These are phyloP conservation scores for Leavenworthia alabamica DNA, from an alignment of 345 rosid genomes.

Conservation along the genomic window DNA sequence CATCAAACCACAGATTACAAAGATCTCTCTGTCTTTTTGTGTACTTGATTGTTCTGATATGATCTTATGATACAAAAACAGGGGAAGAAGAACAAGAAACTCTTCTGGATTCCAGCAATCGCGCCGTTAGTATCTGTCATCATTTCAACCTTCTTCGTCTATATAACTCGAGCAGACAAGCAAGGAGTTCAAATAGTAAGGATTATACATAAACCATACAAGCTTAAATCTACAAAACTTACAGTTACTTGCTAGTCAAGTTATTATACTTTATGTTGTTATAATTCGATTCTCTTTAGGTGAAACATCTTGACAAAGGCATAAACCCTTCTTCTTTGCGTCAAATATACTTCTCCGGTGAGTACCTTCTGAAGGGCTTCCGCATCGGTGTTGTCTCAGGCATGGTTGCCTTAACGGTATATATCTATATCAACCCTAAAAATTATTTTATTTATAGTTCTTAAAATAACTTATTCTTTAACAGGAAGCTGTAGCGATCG, in stretches of 20 bases:
- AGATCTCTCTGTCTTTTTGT: background rate
- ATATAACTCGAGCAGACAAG: conserved; percentile 69
- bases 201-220: background rate
- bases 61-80: conserved; percentile 22
- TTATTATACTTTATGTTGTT: background rate
- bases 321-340: conserved; percentile 65
- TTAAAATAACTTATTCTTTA: background rate
- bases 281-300: conserved; percentile 32
- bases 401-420: conserved; percentile 74
- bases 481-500: conserved; percentile 91
- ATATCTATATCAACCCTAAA: background rate
- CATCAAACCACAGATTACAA: background rate
- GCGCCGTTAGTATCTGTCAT: conserved; percentile 72
- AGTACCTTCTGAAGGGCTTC: conserved; percentile 53
- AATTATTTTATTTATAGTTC: too few species aligned
- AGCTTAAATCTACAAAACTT: background rate
- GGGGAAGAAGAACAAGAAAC: conserved; percentile 76
- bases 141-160: conserved; percentile 74
- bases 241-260: background rate
- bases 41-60: background rate
- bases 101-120: conserved; percentile 86
- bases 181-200: conserved; percentile 76
- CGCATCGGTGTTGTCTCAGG: conserved; percentile 82
- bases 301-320: conserved; percentile 67
- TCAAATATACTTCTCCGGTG: conserved; percentile 57